Evolutionary conservation across 1,139 yeast species (phyloP), one percentile per base, ranked within the genome.

Genomic region (Suhomyces anneliseae): DNA sequence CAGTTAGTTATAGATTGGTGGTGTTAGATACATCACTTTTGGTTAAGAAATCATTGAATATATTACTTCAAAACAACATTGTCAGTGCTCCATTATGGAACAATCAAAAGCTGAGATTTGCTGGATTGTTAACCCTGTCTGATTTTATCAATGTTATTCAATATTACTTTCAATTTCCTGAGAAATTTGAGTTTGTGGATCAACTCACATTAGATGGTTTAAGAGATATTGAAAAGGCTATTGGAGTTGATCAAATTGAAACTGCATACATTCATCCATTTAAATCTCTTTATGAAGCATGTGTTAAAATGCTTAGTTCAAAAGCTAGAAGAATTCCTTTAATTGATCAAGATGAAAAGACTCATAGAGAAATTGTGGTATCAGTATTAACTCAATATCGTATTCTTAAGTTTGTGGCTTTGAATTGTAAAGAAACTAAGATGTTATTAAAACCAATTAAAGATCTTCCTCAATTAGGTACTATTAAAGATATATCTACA

Each of bases 41-140:
- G 49, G 96, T 95, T 40, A 93, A 93, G 68, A 90, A 93, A 62
- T 89, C 97, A 8, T 77, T 95, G 61, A 90, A 90, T 54, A 92
- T 95, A 37, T 73, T 95, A 54, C 74, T 93, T 46, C 99, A 95
- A 63, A 95, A 95, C 65, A 89, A 90, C 62, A 90, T 95, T 59
- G 97, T 95, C 32, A 86, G 95, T 42, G 99, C 99, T 3, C 99
- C 99, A 4, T 74, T 95, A 50, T 95, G 99, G 99, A 89, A 93
- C 66, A 87, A 90, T 49, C 82, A 86, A 61, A 85, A 88, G 6
- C 87, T 96, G 19, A 77, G 89, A 58, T 95, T 93, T 71, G 98
- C 98, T 1, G 99, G 99, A 4, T 78, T 95, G 53, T 74, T 95
- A 62, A 93, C 98, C 3, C 85, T 96, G 31, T 82, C 89, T 39